Evolutionary conservation across 2,329 filamentous ascomycete genomes (phyloP).

Genomic region (Pseudocercospora macadamiae): DNA sequence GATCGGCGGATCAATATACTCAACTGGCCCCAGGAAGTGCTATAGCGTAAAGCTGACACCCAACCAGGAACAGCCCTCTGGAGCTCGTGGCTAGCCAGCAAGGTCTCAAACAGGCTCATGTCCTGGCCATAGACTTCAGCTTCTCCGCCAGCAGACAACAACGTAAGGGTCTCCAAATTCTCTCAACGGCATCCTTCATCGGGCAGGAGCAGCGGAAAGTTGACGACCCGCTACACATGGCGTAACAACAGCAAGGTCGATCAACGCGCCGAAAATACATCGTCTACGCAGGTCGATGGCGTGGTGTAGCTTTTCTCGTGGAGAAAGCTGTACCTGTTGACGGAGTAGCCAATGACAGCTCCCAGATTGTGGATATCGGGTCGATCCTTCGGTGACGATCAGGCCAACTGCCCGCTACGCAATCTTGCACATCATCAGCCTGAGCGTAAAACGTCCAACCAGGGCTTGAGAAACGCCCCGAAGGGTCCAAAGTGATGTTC

Average conservation of each 20-base stretch:
- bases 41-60: not conserved
- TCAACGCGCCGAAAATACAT: not conserved
- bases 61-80: not conserved
- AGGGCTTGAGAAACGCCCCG: not conserved
- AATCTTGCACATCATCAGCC: not conserved
- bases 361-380: not conserved
- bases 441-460: not conserved
- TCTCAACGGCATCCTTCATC: conserved; percentile 3
- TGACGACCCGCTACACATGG: not conserved
- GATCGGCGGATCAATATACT: not conserved
- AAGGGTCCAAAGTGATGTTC: not conserved
- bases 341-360: not conserved
- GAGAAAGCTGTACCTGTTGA: not conserved
- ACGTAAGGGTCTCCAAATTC: not conserved
- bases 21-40: not conserved
- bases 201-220: not conserved
- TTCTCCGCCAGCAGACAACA: not conserved
- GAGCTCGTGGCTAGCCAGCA: not conserved
- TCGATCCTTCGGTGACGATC: conserved; percentile 13
- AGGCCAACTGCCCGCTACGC: not conserved
- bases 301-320: not conserved
- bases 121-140: not conserved
- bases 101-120: not conserved
- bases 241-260: not conserved
- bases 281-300: not conserved